Conservation (phyloP, 208 protist species). For the Crithidia fasciculata region DNA sequence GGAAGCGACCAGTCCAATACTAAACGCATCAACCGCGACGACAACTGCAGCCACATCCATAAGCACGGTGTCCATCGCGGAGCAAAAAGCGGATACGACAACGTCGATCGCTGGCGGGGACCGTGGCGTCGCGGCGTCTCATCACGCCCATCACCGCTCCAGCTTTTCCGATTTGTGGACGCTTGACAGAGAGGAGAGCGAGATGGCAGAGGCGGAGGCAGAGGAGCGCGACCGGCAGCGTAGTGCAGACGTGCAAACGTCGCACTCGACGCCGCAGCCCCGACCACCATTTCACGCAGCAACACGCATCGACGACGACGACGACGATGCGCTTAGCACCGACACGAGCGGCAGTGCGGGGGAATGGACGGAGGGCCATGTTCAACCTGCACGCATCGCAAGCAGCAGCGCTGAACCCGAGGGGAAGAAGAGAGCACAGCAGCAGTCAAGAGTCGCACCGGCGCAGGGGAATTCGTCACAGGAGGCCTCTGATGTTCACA, state of each 20-base stretch:
- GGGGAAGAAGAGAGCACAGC: no score
- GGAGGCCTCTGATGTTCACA: not conserved
- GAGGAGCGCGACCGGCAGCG: not conserved
- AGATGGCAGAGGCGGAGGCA: conserved; percentile 1
- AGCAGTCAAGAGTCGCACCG: no score
- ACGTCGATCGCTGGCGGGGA: not conserved
- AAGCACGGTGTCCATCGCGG: no score
- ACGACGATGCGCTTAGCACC: no score
- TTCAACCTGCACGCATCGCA: no score
- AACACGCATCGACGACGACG: no score
- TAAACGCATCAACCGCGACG: not conserved
- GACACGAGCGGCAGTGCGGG: no score
- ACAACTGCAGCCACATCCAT: not conserved
- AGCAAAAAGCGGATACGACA: not conserved
- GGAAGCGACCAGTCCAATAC: not conserved
- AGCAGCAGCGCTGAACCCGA: no score
- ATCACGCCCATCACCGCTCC: not conserved
- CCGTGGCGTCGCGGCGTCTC: not conserved
- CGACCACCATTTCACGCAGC: no score
- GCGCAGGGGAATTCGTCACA: not conserved
- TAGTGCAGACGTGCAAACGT: not conserved
- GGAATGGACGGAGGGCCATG: no score
- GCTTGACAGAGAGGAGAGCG: conserved; percentile 24
- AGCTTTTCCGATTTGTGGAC: conserved; percentile 25
- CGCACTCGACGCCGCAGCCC: not conserved